A percentile compares a stretch with the other conserved stretches of the same genome.
These are phyloP conservation scores for Colletotrichum orbiculare DNA, from an alignment of 2,329 filamentous ascomycete species.

Conservation along the genomic window DNA sequence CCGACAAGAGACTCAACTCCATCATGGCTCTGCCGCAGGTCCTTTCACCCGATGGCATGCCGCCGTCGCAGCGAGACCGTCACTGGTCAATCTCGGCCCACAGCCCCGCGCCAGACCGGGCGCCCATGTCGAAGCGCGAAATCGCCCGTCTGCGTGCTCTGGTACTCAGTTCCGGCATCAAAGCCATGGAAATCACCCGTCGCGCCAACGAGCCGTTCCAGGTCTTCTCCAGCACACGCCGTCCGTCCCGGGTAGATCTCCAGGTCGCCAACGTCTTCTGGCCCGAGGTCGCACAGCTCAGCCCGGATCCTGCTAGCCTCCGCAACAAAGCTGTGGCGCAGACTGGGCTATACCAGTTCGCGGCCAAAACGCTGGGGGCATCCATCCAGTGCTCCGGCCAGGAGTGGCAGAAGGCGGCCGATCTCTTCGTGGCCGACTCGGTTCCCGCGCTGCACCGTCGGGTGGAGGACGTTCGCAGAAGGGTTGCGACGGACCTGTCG, in stretches of 20 bases:
- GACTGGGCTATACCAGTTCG: conserved; percentile 61
- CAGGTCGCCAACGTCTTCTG: conserved; percentile 47
- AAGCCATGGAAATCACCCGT: conserved; percentile 82
- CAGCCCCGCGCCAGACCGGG: conserved; percentile 48
- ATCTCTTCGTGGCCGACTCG: conserved; percentile 68
- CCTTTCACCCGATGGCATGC: conserved; percentile 36
- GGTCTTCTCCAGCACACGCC: conserved; percentile 20
- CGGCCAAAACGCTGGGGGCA: conserved; percentile 61
- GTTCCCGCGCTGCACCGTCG: conserved; percentile 62
- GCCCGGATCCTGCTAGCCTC: conserved; percentile 47
- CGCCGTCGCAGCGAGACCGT: conserved; percentile 42
- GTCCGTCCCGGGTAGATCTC: conserved; percentile 43
- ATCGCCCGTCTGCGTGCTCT: conserved; percentile 82
- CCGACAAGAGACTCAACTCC: conserved; percentile 51
- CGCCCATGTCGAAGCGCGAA: conserved; percentile 74
- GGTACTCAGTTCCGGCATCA: conserved; percentile 87
- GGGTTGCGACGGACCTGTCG: conserved; percentile 64
- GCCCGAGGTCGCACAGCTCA: conserved; percentile 57
- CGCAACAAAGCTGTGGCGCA: conserved; percentile 51
- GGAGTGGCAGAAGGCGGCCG: conserved; percentile 69
- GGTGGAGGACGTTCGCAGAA: conserved; percentile 59
- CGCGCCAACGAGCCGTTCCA: conserved; percentile 64
- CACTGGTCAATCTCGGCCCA: conserved; percentile 66
- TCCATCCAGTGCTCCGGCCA: conserved; percentile 61
- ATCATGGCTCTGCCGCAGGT: conserved; percentile 42